phyloP scores from a whole-genome alignment of 305 asterid genomes.

The Stenogyne calaminthoides region DNA sequence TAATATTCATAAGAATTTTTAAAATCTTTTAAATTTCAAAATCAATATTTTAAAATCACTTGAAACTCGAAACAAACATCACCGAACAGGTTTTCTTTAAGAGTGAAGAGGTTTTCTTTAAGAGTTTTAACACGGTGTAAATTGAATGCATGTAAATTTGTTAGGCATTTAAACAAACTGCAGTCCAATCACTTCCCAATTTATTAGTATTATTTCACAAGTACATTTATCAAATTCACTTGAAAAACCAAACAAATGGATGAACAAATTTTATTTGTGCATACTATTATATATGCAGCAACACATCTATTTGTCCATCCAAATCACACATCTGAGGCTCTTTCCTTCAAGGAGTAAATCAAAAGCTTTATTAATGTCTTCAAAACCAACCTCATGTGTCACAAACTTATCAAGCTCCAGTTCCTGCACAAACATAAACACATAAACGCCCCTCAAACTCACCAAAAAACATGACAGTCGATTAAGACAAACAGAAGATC shows the following conservation, averaged over 20 bases:
- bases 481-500: neutral
- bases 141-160: no score
- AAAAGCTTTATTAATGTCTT: constrained; percentile 74
- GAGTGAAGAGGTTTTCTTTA: no score
- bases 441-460: neutral
- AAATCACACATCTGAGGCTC: constrained; percentile 81
- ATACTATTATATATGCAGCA: neutral
- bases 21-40: no score
- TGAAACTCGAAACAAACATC: no score
- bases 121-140: no score
- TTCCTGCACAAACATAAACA: constrained; percentile 46
- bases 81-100: no score
- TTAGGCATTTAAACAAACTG: neutral
- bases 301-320: constrained; percentile 68
- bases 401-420: constrained; percentile 75
- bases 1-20: no score
- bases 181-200: neutral
- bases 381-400: constrained; percentile 74
- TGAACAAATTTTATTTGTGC: neutral
- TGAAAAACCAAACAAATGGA: neutral
- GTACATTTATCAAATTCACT: no score
- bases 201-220: neutral
- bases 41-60: no score
- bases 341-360: constrained; percentile 64
- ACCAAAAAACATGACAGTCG: neutral